Percentiles rank a stretch among this genome's conserved stretches.
phyloP scores from a whole-genome alignment of 1,139 yeast genomes.

The Yamadazyma dushanensis region DNA sequence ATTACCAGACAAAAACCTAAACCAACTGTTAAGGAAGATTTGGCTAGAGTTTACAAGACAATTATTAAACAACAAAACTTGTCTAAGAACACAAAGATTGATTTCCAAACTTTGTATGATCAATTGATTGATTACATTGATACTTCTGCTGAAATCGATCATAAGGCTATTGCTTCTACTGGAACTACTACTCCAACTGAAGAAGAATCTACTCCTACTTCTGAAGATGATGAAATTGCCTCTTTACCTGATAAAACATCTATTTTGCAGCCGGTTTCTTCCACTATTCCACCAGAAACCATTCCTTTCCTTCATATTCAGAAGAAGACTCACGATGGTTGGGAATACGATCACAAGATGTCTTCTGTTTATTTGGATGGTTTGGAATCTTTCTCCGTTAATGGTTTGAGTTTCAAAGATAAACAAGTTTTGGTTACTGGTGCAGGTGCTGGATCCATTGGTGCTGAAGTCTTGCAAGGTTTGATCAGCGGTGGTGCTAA shows the following conservation, averaged over 20 bases:
- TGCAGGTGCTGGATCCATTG: slow-evolving; percentile 98
- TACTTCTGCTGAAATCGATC: slow-evolving; percentile 63
- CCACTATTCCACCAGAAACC: slow-evolving; percentile 76
- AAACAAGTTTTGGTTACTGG: slow-evolving; percentile 93
- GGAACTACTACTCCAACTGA: slow-evolving; percentile 47
- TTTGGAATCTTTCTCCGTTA: slow-evolving; percentile 87
- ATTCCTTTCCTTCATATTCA: slow-evolving; percentile 94
- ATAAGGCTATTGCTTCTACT: slow-evolving; percentile 35
- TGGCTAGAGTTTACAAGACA: slow-evolving; percentile 81
- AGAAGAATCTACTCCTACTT: slow-evolving; percentile 38
- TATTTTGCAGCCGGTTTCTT: slow-evolving; percentile 71
- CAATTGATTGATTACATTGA: slow-evolving; percentile 76
- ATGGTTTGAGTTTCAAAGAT: slow-evolving; percentile 87
- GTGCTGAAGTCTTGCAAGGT: slow-evolving; percentile 96
- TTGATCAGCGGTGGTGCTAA: slow-evolving; percentile 96
- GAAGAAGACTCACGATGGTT: slow-evolving; percentile 70
- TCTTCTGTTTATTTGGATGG: slow-evolving; percentile 84
- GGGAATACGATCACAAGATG: slow-evolving; percentile 81
- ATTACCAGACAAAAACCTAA: slow-evolving; percentile 61
- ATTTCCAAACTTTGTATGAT: slow-evolving; percentile 78
- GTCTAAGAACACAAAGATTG: slow-evolving; percentile 63
- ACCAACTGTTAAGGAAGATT: slow-evolving; percentile 81
- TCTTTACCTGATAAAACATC: slow-evolving; percentile 74
- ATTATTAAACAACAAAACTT: slow-evolving; percentile 68
- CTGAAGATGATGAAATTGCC: slow-evolving; percentile 74